These are phyloP conservation scores for Westerdykella sp. DNA, from an alignment of 2,329 filamentous ascomycete genomes.

Conservation along the genomic window DNA sequence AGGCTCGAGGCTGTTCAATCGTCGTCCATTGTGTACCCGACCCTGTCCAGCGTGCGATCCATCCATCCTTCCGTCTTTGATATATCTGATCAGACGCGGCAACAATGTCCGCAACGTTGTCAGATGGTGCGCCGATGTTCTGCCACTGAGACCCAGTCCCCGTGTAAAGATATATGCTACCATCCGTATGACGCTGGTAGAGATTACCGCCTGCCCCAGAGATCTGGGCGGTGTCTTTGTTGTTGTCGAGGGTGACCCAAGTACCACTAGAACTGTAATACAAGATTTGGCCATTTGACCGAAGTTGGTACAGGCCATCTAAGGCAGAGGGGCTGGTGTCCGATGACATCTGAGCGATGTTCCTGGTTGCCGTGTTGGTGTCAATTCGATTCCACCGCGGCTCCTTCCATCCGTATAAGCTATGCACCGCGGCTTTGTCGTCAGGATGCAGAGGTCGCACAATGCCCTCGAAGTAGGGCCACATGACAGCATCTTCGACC, in stretches of 20 bases:
- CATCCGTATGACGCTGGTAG: conserved; percentile 25
- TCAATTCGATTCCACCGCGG: conserved; percentile 23
- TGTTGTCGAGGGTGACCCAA: conserved; percentile 20
- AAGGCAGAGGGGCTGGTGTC: conserved; percentile 2
- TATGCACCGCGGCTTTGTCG: conserved; percentile 24
- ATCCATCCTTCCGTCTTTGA: conserved; percentile 24
- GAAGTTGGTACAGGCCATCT: conserved; percentile 25
- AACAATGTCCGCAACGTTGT: conserved; percentile 23
- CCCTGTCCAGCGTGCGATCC: conserved; percentile 21
- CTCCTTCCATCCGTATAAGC: conserved; percentile 23
- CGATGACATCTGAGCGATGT: conserved; percentile 17
- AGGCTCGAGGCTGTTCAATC: conserved; percentile 16
- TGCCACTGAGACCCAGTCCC: conserved; percentile 16
- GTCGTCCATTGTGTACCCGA: conserved; percentile 15
- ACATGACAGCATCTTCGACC: conserved; percentile 26
- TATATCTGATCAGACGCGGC: conserved; percentile 23
- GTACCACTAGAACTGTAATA: conserved; percentile 11
- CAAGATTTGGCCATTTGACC: conserved; percentile 20
- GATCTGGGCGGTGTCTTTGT: conserved; percentile 24
- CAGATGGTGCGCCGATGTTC: conserved; percentile 14
- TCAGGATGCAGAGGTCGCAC: conserved; percentile 20
- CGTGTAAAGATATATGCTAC: conserved; percentile 20
- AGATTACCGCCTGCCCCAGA: conserved; percentile 17
- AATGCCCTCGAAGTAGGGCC: conserved; percentile 20
- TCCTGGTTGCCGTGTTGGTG: conserved; percentile 11